A percentile compares a stretch with the other conserved stretches of the same genome.
Conservation (phyloP, 768 basidiomycete species). For the Pisolithus tinctorius region DNA sequence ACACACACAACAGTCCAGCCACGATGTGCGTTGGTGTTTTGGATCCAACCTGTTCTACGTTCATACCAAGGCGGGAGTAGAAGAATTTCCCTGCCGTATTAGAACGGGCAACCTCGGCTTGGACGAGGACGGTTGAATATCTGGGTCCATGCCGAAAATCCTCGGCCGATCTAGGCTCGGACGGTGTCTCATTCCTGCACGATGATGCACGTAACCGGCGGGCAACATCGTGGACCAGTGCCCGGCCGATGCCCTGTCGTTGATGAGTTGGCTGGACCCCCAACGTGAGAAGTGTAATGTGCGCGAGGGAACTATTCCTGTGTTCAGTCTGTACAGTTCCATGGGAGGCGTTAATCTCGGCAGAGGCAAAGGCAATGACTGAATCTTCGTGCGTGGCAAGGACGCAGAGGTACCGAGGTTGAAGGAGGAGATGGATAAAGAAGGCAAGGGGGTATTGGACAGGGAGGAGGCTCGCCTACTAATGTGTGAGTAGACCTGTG, state of each 20-base stretch:
- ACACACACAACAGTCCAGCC: conserved; percentile 21
- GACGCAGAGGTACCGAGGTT: conserved; percentile 23
- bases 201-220: conserved; percentile 17
- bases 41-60: conserved; percentile 7
- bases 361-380: conserved; percentile 25
- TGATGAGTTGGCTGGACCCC: conserved; percentile 23
- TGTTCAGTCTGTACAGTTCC: not conserved
- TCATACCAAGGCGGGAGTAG: conserved; percentile 24
- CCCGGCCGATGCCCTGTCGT: conserved; percentile 23
- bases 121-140: conserved; percentile 17
- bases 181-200: not conserved
- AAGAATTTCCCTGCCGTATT: conserved; percentile 22
- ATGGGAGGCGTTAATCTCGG: conserved; percentile 6
- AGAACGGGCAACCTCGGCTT: conserved; percentile 21
- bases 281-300: conserved; percentile 23
- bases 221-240: conserved; percentile 22
- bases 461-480: conserved; percentile 23
- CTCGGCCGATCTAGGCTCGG: not conserved
- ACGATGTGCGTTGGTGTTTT: conserved; percentile 17
- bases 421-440: conserved; percentile 26
- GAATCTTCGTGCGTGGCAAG: conserved; percentile 16
- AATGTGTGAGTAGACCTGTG: not conserved
- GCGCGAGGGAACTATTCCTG: conserved; percentile 9
- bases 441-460: conserved; percentile 23
- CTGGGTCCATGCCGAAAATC: not conserved